These are phyloP conservation scores for Russula virescens DNA, from an alignment of 768 basidiomycete genomes.

Conservation along the genomic window DNA sequence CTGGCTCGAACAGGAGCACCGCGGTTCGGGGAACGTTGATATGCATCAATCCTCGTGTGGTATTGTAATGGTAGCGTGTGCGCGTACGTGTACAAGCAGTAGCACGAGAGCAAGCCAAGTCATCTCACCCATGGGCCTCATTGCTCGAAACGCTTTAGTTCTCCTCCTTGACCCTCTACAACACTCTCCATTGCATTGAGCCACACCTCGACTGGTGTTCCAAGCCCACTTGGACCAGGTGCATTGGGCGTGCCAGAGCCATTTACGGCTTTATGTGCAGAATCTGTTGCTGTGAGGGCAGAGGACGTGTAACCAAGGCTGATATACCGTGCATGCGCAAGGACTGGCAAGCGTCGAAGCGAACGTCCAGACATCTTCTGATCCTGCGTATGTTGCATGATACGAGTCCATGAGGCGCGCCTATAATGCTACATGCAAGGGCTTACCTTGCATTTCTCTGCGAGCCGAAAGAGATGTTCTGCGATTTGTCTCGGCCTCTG, in stretches of 20 bases:
- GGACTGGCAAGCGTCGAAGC: slow-evolving; percentile 87
- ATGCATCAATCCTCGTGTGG: background rate
- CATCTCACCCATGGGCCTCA: background rate
- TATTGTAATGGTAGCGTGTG: background rate
- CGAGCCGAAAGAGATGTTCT: slow-evolving; percentile 56
- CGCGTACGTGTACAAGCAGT: background rate
- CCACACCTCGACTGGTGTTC: slow-evolving; percentile 60
- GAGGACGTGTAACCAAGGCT: slow-evolving; percentile 30
- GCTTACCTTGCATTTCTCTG: slow-evolving; percentile 72
- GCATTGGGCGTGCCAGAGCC: background rate
- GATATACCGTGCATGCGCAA: slow-evolving; percentile 83
- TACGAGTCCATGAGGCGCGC: background rate
- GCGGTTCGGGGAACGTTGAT: background rate
- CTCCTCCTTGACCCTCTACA: slow-evolving; percentile 50
- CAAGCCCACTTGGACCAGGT: slow-evolving; percentile 25
- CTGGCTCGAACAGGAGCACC: no score
- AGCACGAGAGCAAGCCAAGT: background rate
- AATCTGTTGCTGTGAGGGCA: slow-evolving; percentile 2
- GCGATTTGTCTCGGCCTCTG: slow-evolving; percentile 51
- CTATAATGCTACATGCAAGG: background rate
- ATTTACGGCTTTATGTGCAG: slow-evolving; percentile 9
- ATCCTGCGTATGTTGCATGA: slow-evolving; percentile 34
- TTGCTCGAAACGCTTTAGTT: slow-evolving; percentile 42
- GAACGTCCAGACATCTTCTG: slow-evolving; percentile 91
- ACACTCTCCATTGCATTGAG: slow-evolving; percentile 79